Evolutionary conservation across 2,329 filamentous ascomycete genomes (phyloP).

Genomic region (Colletotrichum sp.): DNA sequence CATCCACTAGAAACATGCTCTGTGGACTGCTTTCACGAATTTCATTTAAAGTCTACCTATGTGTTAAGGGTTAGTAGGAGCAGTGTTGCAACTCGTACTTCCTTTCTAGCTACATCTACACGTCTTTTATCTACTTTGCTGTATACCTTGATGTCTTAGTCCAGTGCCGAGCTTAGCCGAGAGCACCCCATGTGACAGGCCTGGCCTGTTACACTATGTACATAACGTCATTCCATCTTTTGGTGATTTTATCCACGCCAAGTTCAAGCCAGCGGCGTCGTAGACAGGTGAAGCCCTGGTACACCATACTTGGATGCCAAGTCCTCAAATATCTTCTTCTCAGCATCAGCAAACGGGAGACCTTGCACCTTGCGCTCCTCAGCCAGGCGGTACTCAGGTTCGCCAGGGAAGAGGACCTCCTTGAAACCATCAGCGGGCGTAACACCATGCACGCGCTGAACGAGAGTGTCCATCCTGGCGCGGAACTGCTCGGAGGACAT

Average conservation of each 20-base stretch:
- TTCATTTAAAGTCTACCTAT: background rate
- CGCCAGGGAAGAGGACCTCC: slow-evolving; percentile 64
- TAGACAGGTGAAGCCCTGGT: background rate
- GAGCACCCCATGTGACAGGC: too few relatives aligned
- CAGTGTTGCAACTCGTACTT: too few relatives aligned
- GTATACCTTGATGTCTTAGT: too few relatives aligned
- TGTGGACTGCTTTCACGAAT: background rate
- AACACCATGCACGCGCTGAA: slow-evolving; percentile 55
- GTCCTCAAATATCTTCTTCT: background rate
- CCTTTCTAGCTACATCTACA: too few relatives aligned
- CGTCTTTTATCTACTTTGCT: too few relatives aligned
- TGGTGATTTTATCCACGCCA: fast-evolving
- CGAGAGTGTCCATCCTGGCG: slow-evolving; percentile 60
- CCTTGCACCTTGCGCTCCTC: background rate
- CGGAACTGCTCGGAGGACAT: slow-evolving; percentile 73
- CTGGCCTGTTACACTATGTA: too few relatives aligned
- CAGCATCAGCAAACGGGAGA: background rate
- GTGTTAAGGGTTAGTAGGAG: too few relatives aligned
- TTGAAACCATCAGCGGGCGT: slow-evolving; percentile 61
- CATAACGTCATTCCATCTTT: background rate
- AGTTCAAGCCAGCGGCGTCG: background rate
- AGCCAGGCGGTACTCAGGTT: slow-evolving; percentile 55
- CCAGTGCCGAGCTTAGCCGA: too few relatives aligned
- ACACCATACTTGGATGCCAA: background rate
- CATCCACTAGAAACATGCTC: background rate